phyloP scores from a whole-genome alignment of 2,329 filamentous ascomycete species.

The Talaromyces sp. region DNA sequence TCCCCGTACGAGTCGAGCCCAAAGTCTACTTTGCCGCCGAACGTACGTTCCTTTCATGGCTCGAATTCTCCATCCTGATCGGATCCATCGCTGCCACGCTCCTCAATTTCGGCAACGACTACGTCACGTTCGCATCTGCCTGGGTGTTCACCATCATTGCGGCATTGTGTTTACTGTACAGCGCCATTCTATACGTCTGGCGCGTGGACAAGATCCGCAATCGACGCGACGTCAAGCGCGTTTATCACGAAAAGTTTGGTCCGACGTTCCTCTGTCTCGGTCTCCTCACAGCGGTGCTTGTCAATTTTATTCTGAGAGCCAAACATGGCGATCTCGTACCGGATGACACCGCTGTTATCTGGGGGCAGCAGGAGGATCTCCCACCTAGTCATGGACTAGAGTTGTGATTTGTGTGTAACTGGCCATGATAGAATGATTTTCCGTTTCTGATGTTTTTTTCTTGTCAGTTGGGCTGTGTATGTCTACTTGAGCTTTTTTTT shows the following conservation, averaged over 20 bases:
- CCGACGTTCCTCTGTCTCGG: conserved; percentile 71
- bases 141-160: conserved; percentile 80
- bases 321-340: conserved; percentile 37
- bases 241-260: conserved; percentile 84
- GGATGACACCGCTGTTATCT: background rate
- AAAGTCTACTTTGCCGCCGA: conserved; percentile 98
- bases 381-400: background rate
- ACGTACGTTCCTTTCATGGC: conserved; percentile 92
- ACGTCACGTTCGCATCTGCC: conserved; percentile 61
- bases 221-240: conserved; percentile 66
- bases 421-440: background rate
- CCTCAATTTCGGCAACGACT: conserved; percentile 67
- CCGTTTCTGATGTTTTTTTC: background rate
- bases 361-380: background rate
- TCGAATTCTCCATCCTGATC: conserved; percentile 94
- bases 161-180: conserved; percentile 72
- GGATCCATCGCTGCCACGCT: conserved; percentile 79
- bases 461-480: background rate
- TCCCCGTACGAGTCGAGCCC: conserved; percentile 90
- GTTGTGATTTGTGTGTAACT: background rate
- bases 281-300: conserved; percentile 65
- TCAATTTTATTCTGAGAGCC: conserved; percentile 80
- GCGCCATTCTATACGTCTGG: conserved; percentile 79
- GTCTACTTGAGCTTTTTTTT: background rate
- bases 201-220: conserved; percentile 79